Evolutionary conservation across 148 eudicot species (phyloP).

Genomic region (Diospyros lotus): DNA sequence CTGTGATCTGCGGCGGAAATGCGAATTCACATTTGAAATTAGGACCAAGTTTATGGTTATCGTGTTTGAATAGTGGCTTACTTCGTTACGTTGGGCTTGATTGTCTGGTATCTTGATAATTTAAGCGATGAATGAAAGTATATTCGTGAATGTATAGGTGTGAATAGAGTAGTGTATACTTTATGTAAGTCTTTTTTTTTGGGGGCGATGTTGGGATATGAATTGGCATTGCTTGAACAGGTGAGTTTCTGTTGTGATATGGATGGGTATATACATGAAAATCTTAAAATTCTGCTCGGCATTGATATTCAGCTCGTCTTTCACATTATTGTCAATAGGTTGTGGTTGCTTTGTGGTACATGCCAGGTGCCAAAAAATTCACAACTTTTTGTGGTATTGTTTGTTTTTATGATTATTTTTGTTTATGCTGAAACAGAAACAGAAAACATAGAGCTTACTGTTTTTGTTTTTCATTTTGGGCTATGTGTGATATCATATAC

Average conservation of each 20-base stretch:
- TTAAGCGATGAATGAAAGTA: not conserved
- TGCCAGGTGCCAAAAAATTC: not conserved
- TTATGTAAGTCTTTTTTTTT: not conserved
- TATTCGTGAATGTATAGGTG: not conserved
- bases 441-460: not conserved
- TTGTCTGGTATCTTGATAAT: not conserved
- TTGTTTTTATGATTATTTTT: not conserved
- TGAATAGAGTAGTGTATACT: too few species aligned
- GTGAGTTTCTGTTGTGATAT: not conserved
- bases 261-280: not conserved
- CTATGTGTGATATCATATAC: too few species aligned
- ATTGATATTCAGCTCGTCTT: not conserved
- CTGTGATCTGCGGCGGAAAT: not conserved
- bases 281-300: not conserved
- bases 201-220: not conserved
- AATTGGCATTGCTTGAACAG: slow-evolving; percentile 1
- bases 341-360: not conserved
- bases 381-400: not conserved
- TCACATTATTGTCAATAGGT: not conserved
- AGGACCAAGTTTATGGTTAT: not conserved
- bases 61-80: not conserved
- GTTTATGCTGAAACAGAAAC: not conserved
- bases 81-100: not conserved
- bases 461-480: too few species aligned
- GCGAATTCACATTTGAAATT: slow-evolving; percentile 12